Conservation (phyloP, 2,329 filamentous ascomycete species). For the Colletotrichum musae region DNA sequence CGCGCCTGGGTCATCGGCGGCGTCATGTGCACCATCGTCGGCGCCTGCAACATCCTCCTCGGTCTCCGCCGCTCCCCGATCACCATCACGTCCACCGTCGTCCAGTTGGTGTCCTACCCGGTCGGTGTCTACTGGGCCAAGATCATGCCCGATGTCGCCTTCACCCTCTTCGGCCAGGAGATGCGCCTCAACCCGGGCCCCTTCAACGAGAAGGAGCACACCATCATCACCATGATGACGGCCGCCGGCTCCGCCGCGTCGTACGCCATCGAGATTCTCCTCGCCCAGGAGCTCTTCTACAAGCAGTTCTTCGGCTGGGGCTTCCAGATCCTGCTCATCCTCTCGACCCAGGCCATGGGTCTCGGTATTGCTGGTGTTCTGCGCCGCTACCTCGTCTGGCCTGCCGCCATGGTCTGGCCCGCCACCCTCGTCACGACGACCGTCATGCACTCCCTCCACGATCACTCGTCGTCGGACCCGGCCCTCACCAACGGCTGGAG, state of each 20-base stretch:
- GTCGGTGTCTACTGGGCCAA: conserved; percentile 53
- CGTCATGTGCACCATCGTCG: conserved; percentile 70
- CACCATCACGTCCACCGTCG: conserved; percentile 66
- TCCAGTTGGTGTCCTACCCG: conserved; percentile 69
- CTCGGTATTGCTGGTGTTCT: conserved; percentile 70
- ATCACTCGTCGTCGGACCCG: conserved; percentile 62
- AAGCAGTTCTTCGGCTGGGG: conserved; percentile 62
- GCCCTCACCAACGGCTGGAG: conserved; percentile 71
- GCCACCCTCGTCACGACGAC: conserved; percentile 68
- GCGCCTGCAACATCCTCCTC: conserved; percentile 70
- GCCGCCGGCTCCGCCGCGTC: conserved; percentile 52
- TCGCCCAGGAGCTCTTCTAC: conserved; percentile 63
- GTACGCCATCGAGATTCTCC: conserved; percentile 58
- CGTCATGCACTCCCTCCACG: conserved; percentile 64
- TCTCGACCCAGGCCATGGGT: conserved; percentile 70
- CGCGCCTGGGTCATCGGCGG: conserved; percentile 73
- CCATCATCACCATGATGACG: conserved; percentile 64
- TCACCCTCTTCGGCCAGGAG: conserved; percentile 50
- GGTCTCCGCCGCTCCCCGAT: conserved; percentile 64
- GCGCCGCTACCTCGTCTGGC: conserved; percentile 67
- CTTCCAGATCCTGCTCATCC: conserved; percentile 67
- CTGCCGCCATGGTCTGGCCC: conserved; percentile 72
- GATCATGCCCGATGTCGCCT: conserved; percentile 49
- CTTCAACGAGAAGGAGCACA: conserved; percentile 64
- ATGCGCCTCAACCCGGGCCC: conserved; percentile 57